Conservation (phyloP, 148 eudicot genomes). For the Rhododendron ferrugineum region DNA sequence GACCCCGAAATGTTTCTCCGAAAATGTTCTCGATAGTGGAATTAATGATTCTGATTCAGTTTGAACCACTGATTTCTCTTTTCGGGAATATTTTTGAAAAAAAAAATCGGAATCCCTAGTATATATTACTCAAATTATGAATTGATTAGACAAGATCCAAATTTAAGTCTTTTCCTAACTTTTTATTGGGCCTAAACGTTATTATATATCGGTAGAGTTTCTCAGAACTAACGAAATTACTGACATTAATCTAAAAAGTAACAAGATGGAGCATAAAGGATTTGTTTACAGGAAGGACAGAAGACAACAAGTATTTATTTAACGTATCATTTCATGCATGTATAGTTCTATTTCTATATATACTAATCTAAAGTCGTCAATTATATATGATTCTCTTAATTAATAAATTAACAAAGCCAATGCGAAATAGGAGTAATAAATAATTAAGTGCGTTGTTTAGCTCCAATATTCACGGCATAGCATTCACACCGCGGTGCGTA, state of each 20-base stretch:
- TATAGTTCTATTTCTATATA: not conserved
- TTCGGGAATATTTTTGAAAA: too few relatives aligned
- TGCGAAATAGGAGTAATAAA: not conserved
- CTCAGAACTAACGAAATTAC: not conserved
- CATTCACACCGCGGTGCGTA: slow-evolving; percentile 20
- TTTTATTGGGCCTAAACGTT: too few relatives aligned
- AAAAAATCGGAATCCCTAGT: too few relatives aligned
- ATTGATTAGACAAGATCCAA: too few relatives aligned
- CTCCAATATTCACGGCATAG: slow-evolving; percentile 28
- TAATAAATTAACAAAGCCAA: not conserved
- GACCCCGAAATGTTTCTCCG: too few relatives aligned
- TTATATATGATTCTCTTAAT: not conserved
- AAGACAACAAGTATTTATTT: not conserved
- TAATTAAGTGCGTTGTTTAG: slow-evolving; percentile 2
- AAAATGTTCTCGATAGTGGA: too few relatives aligned
- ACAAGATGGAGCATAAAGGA: not conserved
- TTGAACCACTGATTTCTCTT: too few relatives aligned
- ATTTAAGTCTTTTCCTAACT: too few relatives aligned
- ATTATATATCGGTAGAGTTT: not conserved
- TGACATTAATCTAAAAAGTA: not conserved
- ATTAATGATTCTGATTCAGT: too few relatives aligned
- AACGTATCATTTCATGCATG: not conserved
- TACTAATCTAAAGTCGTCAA: not conserved
- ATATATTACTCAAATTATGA: too few relatives aligned
- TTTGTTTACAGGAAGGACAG: not conserved